A percentile compares a stretch with the other conserved stretches of the same genome.
Evolutionary conservation across 2,329 filamentous ascomycete species (phyloP).

Genomic region (Aspergillus spinulosporus): DNA sequence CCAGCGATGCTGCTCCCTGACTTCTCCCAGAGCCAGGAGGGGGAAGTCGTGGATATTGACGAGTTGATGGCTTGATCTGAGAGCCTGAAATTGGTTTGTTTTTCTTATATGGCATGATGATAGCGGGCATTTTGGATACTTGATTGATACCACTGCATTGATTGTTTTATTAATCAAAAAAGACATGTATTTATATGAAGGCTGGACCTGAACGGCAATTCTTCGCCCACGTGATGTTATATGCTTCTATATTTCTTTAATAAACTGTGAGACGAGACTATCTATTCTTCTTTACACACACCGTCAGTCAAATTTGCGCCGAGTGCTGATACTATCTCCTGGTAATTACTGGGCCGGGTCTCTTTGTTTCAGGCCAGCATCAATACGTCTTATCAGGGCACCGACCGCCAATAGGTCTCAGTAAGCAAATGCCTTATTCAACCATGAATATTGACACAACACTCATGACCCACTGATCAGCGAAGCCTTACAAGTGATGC

Average conservation of each 20-base stretch:
- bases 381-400: constrained; percentile 4
- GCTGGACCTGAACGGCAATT: constrained; percentile 10
- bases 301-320: too few relatives aligned
- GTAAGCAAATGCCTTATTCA: background rate
- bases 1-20: constrained; percentile 35
- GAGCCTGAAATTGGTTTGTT: constrained; percentile 24
- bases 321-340: too few relatives aligned
- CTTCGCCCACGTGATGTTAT: background rate
- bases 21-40: constrained; percentile 29
- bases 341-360: background rate
- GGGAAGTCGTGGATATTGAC: constrained; percentile 36
- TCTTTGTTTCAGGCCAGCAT: constrained; percentile 10
- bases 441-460: background rate
- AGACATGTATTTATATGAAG: constrained; percentile 17
- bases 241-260: constrained; percentile 5
- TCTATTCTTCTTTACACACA: background rate
- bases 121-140: constrained; percentile 18
- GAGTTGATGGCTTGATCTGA: constrained; percentile 32
- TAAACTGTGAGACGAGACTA: background rate
- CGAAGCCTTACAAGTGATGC: background rate
- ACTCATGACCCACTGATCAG: background rate
- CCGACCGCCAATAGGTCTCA: background rate
- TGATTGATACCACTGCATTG: constrained; percentile 24
- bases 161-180: constrained; percentile 11
- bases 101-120: constrained; percentile 28